Evolutionary conservation across 306 rosid genomes (phyloP).

Genomic region (Cercis canadensis): DNA sequence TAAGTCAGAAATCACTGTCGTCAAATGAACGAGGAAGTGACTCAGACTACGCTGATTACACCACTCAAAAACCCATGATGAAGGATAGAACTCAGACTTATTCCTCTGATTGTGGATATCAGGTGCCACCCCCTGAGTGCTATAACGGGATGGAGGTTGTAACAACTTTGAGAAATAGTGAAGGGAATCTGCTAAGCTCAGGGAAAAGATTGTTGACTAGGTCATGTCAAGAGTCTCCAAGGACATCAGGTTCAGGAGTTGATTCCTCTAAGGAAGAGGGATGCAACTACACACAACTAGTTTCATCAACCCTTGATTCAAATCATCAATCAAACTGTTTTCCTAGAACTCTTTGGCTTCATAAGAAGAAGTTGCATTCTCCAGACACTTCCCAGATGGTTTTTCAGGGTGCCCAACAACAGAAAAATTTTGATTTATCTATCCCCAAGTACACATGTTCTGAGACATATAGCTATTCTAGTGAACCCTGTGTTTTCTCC

Average conservation of each 20-base stretch:
- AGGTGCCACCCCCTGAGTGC: constrained; percentile 46
- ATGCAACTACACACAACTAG: constrained; percentile 41
- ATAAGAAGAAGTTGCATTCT: constrained; percentile 53
- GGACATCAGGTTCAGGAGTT: constrained; percentile 39
- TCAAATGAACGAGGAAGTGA: constrained; percentile 55
- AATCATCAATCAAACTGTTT: constrained; percentile 63
- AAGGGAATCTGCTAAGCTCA: constrained; percentile 70
- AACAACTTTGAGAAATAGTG: constrained; percentile 59
- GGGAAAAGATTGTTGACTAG: constrained; percentile 41
- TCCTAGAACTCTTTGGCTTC: constrained; percentile 55
- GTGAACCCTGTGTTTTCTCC: constrained; percentile 40
- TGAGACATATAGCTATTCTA: constrained; percentile 43
- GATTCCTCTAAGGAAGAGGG: constrained; percentile 49
- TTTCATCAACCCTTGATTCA: constrained; percentile 44
- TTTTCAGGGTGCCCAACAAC: constrained; percentile 35
- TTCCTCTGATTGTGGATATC: constrained; percentile 50
- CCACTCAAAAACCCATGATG: constrained; percentile 52
- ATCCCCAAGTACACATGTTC: constrained; percentile 51
- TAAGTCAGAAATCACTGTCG: constrained; percentile 46
- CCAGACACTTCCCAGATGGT: constrained; percentile 46
- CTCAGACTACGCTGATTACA: constrained; percentile 47
- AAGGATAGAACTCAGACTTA: constrained; percentile 48
- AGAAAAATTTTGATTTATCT: constrained; percentile 43
- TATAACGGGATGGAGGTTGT: constrained; percentile 45
- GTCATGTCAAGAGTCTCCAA: constrained; percentile 47